Percentiles rank a stretch among this genome's conserved stretches.
Evolutionary conservation across 805 yeast genomes (phyloP).

Genomic region (Yarrowia yakushimensis): DNA sequence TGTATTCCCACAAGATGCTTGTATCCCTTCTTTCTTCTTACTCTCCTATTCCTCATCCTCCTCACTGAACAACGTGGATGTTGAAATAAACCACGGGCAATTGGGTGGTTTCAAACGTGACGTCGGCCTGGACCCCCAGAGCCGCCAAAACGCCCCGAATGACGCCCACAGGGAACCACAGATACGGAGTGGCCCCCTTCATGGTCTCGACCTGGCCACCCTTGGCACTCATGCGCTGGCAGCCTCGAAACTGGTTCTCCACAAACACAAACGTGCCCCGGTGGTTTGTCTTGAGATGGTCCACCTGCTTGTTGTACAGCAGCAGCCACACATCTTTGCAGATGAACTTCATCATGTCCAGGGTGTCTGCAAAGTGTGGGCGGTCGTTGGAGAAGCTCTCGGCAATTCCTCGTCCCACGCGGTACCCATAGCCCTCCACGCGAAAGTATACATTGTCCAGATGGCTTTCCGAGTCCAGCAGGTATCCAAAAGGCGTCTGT

Average conservation of each 20-base stretch:
- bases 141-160: constrained; percentile 68
- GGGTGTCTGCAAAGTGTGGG: constrained; percentile 47
- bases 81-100: constrained; percentile 71
- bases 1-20: background rate
- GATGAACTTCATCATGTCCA: constrained; percentile 85
- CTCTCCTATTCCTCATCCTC: no score
- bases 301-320: constrained; percentile 81
- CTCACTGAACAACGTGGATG: constrained; percentile 45
- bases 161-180: constrained; percentile 74
- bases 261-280: constrained; percentile 76
- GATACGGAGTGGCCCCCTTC: constrained; percentile 43
- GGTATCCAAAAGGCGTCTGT: constrained; percentile 22
- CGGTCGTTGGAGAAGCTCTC: constrained; percentile 44
- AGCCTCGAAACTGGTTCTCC: constrained; percentile 59
- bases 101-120: constrained; percentile 58
- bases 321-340: constrained; percentile 89
- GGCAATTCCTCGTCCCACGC: constrained; percentile 58
- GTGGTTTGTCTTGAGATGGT: constrained; percentile 88
- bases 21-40: background rate
- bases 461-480: constrained; percentile 29
- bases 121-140: constrained; percentile 63
- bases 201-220: constrained; percentile 36
- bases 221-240: constrained; percentile 46
- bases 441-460: constrained; percentile 54
- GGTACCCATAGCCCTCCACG: constrained; percentile 67